These are phyloP conservation scores for Ailanthus altissimus DNA, from an alignment of 345 rosid species.

Conservation along the genomic window DNA sequence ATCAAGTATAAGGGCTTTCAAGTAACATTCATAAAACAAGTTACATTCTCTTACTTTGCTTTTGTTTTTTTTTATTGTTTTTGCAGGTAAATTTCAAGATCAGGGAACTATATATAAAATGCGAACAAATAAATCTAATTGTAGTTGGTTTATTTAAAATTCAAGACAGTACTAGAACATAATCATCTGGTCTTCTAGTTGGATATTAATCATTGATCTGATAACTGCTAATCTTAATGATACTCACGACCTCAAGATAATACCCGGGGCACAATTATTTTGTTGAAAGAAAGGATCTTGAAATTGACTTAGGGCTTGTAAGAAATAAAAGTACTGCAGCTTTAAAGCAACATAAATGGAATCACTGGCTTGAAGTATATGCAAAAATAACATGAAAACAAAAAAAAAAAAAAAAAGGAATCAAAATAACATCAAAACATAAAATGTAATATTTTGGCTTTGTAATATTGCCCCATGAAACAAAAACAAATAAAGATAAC, in stretches of 20 bases:
- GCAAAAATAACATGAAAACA: too few species aligned
- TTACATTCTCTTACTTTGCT: background rate
- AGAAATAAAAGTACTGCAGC: too few species aligned
- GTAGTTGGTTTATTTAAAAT: too few species aligned
- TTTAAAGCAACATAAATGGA: too few species aligned
- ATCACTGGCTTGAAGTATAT: too few species aligned
- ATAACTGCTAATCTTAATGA: background rate
- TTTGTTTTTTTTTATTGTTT: background rate
- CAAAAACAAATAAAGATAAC: too few species aligned
- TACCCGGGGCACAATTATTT: background rate
- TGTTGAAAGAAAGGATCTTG: background rate
- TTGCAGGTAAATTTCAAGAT: background rate
- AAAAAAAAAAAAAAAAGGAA: too few species aligned
- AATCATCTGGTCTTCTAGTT: background rate
- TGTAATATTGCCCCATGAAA: too few species aligned
- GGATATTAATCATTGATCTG: background rate
- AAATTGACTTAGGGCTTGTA: too few species aligned
- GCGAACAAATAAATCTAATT: background rate
- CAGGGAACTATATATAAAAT: background rate
- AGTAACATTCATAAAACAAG: conserved; percentile 36
- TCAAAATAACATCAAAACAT: too few species aligned
- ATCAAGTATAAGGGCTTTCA: conserved; percentile 96
- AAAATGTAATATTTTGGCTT: too few species aligned
- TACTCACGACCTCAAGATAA: background rate
- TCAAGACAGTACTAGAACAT: background rate